phyloP scores from a whole-genome alignment of 23 red algal genomes.

The Gracilariopsis chorda region DNA sequence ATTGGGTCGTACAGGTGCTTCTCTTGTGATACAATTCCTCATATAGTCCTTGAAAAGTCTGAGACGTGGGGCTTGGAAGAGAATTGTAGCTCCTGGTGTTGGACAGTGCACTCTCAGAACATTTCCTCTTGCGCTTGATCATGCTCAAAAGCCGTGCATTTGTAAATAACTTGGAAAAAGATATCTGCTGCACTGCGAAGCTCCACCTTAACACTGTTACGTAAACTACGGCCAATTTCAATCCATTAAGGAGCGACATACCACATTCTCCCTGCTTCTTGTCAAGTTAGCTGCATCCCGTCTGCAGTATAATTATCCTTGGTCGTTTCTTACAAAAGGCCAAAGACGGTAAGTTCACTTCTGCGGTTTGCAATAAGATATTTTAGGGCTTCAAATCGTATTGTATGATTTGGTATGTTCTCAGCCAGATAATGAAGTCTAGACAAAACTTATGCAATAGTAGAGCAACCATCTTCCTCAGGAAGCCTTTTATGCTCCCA shows the following conservation, averaged over 20 bases:
- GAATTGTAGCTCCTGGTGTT: conserved; percentile 74
- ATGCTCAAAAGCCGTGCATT: conserved; percentile 85
- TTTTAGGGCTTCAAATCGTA: conserved; percentile 98
- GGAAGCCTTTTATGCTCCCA: conserved; percentile 60
- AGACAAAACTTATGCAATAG: conserved; percentile 82
- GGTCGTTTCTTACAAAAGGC: conserved; percentile 82
- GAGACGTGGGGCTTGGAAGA: conserved; percentile 71
- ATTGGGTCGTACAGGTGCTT: conserved; percentile 61
- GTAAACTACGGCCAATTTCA: conserved; percentile 27
- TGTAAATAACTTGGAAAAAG: conserved; percentile 95
- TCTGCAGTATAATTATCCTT: conserved; percentile 47
- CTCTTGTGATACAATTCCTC: conserved; percentile 63
- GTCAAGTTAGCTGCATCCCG: conserved; percentile 85
- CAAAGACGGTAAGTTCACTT: conserved; percentile 97
- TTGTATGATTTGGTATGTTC: conserved; percentile 83
- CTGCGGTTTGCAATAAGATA: conserved; percentile 85
- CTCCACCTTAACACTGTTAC: conserved; percentile 93
- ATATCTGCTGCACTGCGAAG: conserved; percentile 90
- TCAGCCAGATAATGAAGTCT: conserved; percentile 84
- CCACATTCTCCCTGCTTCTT: conserved; percentile 97
- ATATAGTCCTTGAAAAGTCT: conserved; percentile 86
- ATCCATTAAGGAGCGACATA: conserved; percentile 96
- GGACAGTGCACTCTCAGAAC: conserved; percentile 79
- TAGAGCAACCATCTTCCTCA: conserved; percentile 87
- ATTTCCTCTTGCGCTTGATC: conserved; percentile 90